A percentile compares a stretch with the other conserved stretches of the same genome.
These are phyloP conservation scores for Penstemon eatonii DNA, from an alignment of 257 asterid species.

Conservation along the genomic window DNA sequence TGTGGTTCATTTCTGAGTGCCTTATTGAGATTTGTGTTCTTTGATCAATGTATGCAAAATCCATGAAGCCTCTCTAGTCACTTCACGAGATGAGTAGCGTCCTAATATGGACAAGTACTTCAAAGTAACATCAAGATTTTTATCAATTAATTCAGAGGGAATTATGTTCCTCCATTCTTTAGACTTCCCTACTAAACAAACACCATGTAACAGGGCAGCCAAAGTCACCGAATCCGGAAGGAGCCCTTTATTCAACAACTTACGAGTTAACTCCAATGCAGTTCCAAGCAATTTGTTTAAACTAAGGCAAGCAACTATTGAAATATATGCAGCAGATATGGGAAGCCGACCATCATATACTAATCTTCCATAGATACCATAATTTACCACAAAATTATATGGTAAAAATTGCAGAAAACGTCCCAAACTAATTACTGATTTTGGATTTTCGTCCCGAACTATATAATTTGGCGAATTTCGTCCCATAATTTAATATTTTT, in stretches of 20 bases:
- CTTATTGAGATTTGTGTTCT: constrained; percentile 31
- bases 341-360: constrained; percentile 61
- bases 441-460: too few species aligned
- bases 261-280: constrained; percentile 55
- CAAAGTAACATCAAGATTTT: constrained; percentile 49
- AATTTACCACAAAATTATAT: too few species aligned
- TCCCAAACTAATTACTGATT: too few species aligned
- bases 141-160: constrained; percentile 40
- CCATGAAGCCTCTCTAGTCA: constrained; percentile 47
- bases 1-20: constrained; percentile 20
- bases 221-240: constrained; percentile 51
- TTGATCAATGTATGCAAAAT: constrained; percentile 58
- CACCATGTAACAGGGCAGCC: constrained; percentile 66
- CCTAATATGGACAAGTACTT: constrained; percentile 58
- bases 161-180: constrained; percentile 70
- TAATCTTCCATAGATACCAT: constrained; percentile 48
- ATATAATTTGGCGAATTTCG: too few species aligned
- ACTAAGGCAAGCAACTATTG: constrained; percentile 70
- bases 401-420: too few species aligned
- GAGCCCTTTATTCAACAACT: constrained; percentile 51
- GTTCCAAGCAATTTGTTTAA: constrained; percentile 56
- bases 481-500: too few species aligned
- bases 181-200: constrained; percentile 63
- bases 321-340: constrained; percentile 63
- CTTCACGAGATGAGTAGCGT: constrained; percentile 43